Conservation (phyloP, 1,139 yeast genomes). For the Debaryomyces udenii region DNA sequence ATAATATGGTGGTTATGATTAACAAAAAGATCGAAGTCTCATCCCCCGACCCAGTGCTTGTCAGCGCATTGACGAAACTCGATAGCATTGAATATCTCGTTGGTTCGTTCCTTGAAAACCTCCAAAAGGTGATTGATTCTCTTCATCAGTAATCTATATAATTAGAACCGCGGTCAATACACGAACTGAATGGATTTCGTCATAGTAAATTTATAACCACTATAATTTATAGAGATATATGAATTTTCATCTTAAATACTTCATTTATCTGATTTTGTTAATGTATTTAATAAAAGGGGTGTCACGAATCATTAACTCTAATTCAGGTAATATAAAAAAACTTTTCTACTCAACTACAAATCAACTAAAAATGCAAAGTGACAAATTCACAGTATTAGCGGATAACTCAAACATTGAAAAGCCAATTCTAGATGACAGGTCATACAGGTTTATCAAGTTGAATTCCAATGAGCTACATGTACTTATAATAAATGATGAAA, state of each 20-base stretch:
- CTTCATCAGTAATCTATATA: conserved; percentile 3
- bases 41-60: conserved; percentile 47
- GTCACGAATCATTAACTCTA: conserved; percentile 6
- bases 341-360: conserved; percentile 2
- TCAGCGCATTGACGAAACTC: conserved; percentile 48
- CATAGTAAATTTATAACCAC: conserved; percentile 5
- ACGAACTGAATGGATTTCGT: conserved; percentile 2
- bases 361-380: conserved; percentile 7
- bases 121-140: conserved; percentile 13
- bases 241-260: conserved; percentile 5
- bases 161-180: conserved; percentile 8
- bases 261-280: conserved; percentile 7
- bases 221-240: conserved; percentile 2
- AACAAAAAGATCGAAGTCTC: conserved; percentile 46
- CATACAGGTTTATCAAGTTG: conserved; percentile 67
- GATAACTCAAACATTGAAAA: conserved; percentile 41
- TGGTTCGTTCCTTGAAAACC: conserved; percentile 28
- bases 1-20: conserved; percentile 46
- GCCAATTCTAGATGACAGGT: conserved; percentile 75
- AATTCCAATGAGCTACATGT: conserved; percentile 68
- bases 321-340: background rate
- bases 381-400: conserved; percentile 21
- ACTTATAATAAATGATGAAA: conserved; percentile 76
- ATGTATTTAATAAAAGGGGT: conserved; percentile 10
- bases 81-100: conserved; percentile 47